Percentiles rank a stretch among this genome's conserved stretches.
phyloP scores from a whole-genome alignment of 345 rosid genomes.

The Corchorus capsularis region DNA sequence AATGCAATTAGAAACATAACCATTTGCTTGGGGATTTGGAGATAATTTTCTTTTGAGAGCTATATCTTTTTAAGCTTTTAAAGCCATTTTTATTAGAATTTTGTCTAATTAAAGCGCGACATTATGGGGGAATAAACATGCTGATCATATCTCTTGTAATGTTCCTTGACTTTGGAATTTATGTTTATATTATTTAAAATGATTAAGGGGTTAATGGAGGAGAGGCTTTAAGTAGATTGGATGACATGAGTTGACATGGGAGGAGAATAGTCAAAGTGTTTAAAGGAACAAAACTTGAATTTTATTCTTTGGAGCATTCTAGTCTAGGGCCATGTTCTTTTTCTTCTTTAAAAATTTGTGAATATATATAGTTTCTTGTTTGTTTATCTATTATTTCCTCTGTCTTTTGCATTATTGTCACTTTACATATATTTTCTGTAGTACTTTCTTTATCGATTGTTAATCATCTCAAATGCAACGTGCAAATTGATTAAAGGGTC shows the following conservation, averaged over 20 bases:
- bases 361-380: too few relatives aligned
- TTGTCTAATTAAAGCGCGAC: constrained; percentile 31
- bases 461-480: background rate
- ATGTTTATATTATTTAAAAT: background rate
- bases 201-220: background rate
- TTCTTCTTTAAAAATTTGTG: too few relatives aligned
- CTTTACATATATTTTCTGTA: background rate
- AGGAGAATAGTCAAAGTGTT: constrained; percentile 4
- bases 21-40: constrained; percentile 10
- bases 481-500: background rate
- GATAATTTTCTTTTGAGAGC: background rate
- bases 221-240: constrained; percentile 8
- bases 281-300: background rate
- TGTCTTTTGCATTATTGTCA: background rate
- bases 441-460: background rate
- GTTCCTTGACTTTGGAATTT: constrained; percentile 19
- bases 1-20: constrained; percentile 11
- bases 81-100: background rate
- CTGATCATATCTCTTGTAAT: background rate
- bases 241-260: constrained; percentile 17
- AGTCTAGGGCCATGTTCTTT: too few relatives aligned
- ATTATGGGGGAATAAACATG: background rate
- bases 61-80: constrained; percentile 10
- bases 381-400: too few relatives aligned
- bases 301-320: too few relatives aligned